A percentile compares a stretch with the other conserved stretches of the same genome.
These are phyloP conservation scores for Lasiosphaeria hispida DNA, from an alignment of 495 filamentous ascomycete species.

Conservation along the genomic window DNA sequence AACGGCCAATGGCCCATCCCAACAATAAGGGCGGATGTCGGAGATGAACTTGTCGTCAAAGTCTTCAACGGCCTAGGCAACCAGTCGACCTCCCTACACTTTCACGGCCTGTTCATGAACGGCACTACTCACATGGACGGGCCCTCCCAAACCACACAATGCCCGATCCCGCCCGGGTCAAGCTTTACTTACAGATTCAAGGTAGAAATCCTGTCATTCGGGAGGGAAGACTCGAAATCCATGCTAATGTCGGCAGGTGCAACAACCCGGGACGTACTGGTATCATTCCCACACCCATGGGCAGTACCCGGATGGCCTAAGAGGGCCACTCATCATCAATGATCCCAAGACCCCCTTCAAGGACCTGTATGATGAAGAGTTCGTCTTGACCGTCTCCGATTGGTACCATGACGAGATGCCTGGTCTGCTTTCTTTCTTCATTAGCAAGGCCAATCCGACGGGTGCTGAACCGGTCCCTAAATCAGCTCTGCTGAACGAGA, in stretches of 20 bases:
- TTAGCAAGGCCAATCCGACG: slow-evolving; percentile 37
- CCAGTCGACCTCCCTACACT: slow-evolving; percentile 68
- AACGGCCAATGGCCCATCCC: slow-evolving; percentile 79
- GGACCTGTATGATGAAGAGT: slow-evolving; percentile 52
- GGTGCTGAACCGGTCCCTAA: slow-evolving; percentile 67
- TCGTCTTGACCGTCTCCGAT: slow-evolving; percentile 49
- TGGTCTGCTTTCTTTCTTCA: slow-evolving; percentile 36
- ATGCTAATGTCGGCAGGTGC: slow-evolving; percentile 38
- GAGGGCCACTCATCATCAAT: slow-evolving; percentile 54
- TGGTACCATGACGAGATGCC: slow-evolving; percentile 42
- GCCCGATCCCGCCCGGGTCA: slow-evolving; percentile 59
- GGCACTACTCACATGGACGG: slow-evolving; percentile 74
- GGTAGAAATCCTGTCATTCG: slow-evolving; percentile 41
- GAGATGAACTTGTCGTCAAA: slow-evolving; percentile 70
- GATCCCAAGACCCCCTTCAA: slow-evolving; percentile 52
- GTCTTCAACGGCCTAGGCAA: slow-evolving; percentile 71
- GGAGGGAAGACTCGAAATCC: background rate
- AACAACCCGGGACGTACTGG: slow-evolving; percentile 61
- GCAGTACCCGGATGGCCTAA: slow-evolving; percentile 50
- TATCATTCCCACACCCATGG: slow-evolving; percentile 36
- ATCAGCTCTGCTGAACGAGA: slow-evolving; percentile 68
- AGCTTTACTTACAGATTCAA: slow-evolving; percentile 76
- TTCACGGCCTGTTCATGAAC: slow-evolving; percentile 74
- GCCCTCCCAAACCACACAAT: slow-evolving; percentile 64
- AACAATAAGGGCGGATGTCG: slow-evolving; percentile 63